A percentile compares a stretch with the other conserved stretches of the same genome.
Conservation (phyloP, 257 asterid genomes). For the Primulina huaijiensis region DNA sequence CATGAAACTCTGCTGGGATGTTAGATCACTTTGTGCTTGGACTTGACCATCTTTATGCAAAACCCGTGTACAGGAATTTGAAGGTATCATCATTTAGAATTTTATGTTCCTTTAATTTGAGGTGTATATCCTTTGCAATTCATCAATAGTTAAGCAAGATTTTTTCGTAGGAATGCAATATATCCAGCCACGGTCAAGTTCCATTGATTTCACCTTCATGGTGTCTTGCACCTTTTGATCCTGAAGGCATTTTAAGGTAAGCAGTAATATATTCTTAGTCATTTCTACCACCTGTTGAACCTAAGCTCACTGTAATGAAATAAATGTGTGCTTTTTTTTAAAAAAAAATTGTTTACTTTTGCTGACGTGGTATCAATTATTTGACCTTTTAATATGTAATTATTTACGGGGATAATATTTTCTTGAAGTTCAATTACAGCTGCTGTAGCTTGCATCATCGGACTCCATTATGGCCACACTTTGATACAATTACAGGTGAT, state of each 20-base stretch:
- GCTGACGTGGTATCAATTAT: neutral
- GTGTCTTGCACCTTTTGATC: conserved; percentile 82
- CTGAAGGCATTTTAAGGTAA: conserved; percentile 92
- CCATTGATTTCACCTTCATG: conserved; percentile 51
- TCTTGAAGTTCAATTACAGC: conserved; percentile 71
- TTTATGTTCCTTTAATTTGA: conserved; percentile 17
- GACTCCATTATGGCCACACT: conserved; percentile 84
- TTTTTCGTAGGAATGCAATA: conserved; percentile 55
- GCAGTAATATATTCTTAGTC: conserved; percentile 4
- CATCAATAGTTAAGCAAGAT: conserved; percentile 11
- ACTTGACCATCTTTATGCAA: conserved; percentile 58
- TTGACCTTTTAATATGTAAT: conserved; percentile 17
- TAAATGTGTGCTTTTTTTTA: neutral
- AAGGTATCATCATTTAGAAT: conserved; percentile 43
- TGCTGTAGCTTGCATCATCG: conserved; percentile 68
- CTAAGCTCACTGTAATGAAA: neutral
- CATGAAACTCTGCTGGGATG: conserved; percentile 87
- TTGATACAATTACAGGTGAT: conserved; percentile 63
- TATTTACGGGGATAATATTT: conserved; percentile 26
- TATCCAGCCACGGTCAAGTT: conserved; percentile 41
- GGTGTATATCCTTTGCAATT: conserved; percentile 18
- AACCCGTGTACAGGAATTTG: conserved; percentile 73
- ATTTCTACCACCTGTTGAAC: conserved; percentile 4
- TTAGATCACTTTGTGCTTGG: conserved; percentile 76
- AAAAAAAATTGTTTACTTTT: neutral